Base-by-base conservation (phyloP, 202 grass and related monocot genomes). In the Panicum hallii region DNA sequence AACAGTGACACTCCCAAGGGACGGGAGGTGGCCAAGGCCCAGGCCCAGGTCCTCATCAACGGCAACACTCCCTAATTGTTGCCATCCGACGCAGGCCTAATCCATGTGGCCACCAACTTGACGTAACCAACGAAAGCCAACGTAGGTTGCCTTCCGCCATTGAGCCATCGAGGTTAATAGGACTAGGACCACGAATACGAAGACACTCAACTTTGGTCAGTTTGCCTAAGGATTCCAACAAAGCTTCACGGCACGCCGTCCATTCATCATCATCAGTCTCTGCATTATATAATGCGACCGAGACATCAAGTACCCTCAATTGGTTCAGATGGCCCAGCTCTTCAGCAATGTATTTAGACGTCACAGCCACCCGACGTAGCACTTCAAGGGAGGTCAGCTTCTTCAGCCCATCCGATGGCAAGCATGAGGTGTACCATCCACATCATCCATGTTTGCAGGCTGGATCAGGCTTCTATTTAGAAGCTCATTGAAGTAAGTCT, bases 361-460 rank as follows among this genome's bases (percentile, higher is more conserved):
- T 0, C 7, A 67, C 28, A 34, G 0, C 0, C 7, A 0, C 2
- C 7, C 0, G 0, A 6, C 9, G 1, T 67, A 67, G 64, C 36
- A 19, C 15, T 67, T 67, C 64, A 6, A 67, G 36, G 16, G 15
- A 41, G 3, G 36, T 41, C 1, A 67, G 15, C 0, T 67, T 42
- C 16, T 14, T 42, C 64, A 67, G 2, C 8, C 34, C 64, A 67
- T 10, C 17, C 42, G 64, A n/a, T 6, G 19, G 7, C 53, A 56
- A n/a, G 19, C 53, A 1, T n/a, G 0, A 56, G 53, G 53, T 56
- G 7, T 3, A 56, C 53, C 53, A 0, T 56, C 19, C 17, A 4
- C 0, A 7, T 6, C 0, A 53, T 17, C 15, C 14, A 17, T 55
- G 3, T 0, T 3, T 3, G 36, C 36, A 3, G 3, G 36, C 36